A percentile compares a stretch with the other conserved stretches of the same genome.
Conservation (phyloP, 192 early-diverging fungal genomes). For the Spinellus fusiger region DNA sequence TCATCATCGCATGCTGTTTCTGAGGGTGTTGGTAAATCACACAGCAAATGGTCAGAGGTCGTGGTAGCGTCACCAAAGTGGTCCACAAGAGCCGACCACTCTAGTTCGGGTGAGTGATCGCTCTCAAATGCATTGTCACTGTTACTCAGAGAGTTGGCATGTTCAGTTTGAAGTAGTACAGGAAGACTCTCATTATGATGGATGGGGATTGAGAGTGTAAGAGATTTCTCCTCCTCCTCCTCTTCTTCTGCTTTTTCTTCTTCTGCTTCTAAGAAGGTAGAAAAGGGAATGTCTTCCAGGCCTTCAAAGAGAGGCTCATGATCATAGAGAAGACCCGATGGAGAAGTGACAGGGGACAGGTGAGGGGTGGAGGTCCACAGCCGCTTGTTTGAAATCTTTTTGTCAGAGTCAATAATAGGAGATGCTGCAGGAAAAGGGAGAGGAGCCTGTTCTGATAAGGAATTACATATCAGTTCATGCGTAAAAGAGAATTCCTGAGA, state of each 20-base stretch:
- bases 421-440: not conserved
- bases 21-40: not conserved
- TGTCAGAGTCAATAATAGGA: too few relatives aligned
- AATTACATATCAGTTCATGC: not conserved
- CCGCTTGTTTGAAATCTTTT: not conserved
- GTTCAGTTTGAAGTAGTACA: too few relatives aligned
- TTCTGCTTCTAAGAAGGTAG: not conserved
- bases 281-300: conserved; percentile 4
- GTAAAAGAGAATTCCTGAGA: not conserved
- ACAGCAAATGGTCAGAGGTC: too few relatives aligned
- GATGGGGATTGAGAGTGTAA: not conserved
- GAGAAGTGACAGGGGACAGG: conserved; percentile 19
- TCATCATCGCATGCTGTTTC: not conserved
- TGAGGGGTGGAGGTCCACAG: conserved; percentile 5
- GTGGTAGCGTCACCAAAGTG: not conserved
- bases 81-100: not conserved
- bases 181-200: not conserved
- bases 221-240: not conserved
- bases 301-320: conserved; percentile 20
- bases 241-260: not conserved
- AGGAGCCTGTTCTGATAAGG: not conserved
- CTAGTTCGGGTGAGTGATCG: not conserved
- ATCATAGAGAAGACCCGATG: conserved; percentile 13
- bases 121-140: not conserved
- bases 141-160: not conserved